Base-by-base conservation (phyloP, 2,329 filamentous ascomycete genomes). In the Nakataea oryzae region DNA sequence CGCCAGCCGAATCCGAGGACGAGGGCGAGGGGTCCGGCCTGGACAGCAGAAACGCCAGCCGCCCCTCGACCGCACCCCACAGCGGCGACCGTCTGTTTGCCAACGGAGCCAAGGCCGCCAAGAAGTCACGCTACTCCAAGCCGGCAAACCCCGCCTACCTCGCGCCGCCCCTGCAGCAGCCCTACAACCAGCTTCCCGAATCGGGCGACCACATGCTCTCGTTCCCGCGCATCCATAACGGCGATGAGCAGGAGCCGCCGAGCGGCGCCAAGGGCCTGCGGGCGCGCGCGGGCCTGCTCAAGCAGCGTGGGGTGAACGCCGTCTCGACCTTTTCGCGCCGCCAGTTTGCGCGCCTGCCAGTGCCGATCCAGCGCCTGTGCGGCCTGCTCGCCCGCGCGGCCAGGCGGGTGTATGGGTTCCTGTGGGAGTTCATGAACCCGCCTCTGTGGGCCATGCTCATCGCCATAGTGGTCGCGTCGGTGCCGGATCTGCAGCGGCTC, bases 341-440 rank as follows among this genome's bases (percentile, higher is more conserved):
- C 54, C 65, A 69, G 7, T 78, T 74, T 62, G 66, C 70, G 54
- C 63, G 70, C n/a, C 72, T 82, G 24, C 81, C 81, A 0, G 59
- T 54, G 2, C 74, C 79, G 5, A 30, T 79, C 41, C 80, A 79
- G 67, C 64, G 66, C 6, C 57, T 65, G 0, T 65, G 80, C 17
- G 63, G 68, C 2, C 69, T 68, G 55, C 17, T 75, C 9, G 69
- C 71, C 59, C 66, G 63, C 13, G 67, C 76, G 24, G 76, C 73
- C 57, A 73, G 68, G 67, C 73, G 82, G 73, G 65, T 90, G 67
- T 75, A 84, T 67, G 76, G 75, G 59, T 92, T 92, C 61, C 72
- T 93, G 14, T 95, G 90, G 89, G 89, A 90, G 58, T 96, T 97
- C 74, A 97, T 99, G 93, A 97, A 97, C 75, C 93, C 95, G 55